Evolutionary conservation across 1,284 basidiomycete genomes (phyloP).

Genomic region (Cryptococcus sp.): DNA sequence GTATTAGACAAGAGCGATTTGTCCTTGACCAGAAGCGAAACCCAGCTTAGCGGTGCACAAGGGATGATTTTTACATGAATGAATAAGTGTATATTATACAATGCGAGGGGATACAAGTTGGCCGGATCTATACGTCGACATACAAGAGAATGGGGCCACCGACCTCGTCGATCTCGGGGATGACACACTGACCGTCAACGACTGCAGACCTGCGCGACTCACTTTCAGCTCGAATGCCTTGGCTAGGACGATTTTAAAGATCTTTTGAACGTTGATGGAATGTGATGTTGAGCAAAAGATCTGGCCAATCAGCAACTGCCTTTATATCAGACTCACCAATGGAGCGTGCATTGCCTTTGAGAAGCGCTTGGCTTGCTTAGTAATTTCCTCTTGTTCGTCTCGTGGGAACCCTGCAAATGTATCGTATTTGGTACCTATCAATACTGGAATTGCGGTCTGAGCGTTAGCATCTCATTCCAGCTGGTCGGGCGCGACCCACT

Average conservation of each 20-base stretch:
- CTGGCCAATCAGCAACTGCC: conserved; percentile 11
- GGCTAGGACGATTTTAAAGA: conserved; percentile 68
- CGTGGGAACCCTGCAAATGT: conserved; percentile 90
- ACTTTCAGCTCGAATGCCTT: conserved; percentile 51
- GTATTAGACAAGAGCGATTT: no score
- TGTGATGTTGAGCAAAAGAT: conserved; percentile 98
- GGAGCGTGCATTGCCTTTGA: conserved; percentile 98
- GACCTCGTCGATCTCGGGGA: conserved; percentile 91
- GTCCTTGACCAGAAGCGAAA: no score
- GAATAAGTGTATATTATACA: no score
- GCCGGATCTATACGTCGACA: conserved; percentile 65
- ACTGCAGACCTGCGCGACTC: conserved; percentile 1
- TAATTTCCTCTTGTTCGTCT: conserved; percentile 98
- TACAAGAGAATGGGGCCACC: conserved; percentile 90
- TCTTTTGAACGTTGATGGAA: conserved; percentile 98
- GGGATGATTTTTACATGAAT: no score
- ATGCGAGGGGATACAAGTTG: neutral
- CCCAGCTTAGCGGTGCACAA: no score
- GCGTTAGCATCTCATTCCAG: conserved; percentile 4
- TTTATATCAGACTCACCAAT: conserved; percentile 49
- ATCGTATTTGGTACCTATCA: conserved; percentile 98
- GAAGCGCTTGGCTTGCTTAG: conserved; percentile 95
- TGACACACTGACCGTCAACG: conserved; percentile 65
- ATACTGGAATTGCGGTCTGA: conserved; percentile 89
- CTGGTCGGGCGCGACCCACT: conserved; percentile 56